Percentiles rank a stretch among this genome's conserved stretches.
These are phyloP conservation scores for Lepiota brunneoincarnata DNA, from an alignment of 768 basidiomycete species.

Conservation along the genomic window DNA sequence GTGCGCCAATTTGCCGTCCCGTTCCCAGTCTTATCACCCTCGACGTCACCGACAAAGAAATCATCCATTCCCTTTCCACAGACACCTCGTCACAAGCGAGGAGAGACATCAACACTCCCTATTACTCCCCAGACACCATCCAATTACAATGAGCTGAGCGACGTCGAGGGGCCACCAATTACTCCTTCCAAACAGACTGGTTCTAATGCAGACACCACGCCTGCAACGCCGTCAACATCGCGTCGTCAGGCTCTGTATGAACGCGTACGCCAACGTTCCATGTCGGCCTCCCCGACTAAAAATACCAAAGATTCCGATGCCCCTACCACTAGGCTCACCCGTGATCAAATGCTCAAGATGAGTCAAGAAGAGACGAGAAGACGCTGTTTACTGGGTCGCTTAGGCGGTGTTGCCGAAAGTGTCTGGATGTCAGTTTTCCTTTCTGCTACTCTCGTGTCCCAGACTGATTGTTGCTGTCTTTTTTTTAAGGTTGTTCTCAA, in stretches of 20 bases:
- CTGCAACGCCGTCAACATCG: slow-evolving; percentile 70
- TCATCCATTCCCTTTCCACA: slow-evolving; percentile 53
- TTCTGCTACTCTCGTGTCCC: background rate
- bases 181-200: slow-evolving; percentile 70
- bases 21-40: slow-evolving; percentile 44
- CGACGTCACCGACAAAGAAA: slow-evolving; percentile 47
- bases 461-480: slow-evolving; percentile 3
- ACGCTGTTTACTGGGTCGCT: slow-evolving; percentile 72
- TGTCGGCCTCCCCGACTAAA: slow-evolving; percentile 68
- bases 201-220: slow-evolving; percentile 48
- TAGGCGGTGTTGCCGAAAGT: slow-evolving; percentile 81
- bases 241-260: slow-evolving; percentile 80
- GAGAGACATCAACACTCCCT: slow-evolving; percentile 34
- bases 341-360: slow-evolving; percentile 67
- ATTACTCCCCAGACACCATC: slow-evolving; percentile 43
- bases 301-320: slow-evolving; percentile 34
- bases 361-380: slow-evolving; percentile 78
- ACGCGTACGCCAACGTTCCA: slow-evolving; percentile 70
- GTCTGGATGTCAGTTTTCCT: slow-evolving; percentile 71
- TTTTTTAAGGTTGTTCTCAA: slow-evolving; percentile 65
- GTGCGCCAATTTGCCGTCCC: slow-evolving; percentile 42
- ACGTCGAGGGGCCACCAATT: slow-evolving; percentile 40
- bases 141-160: slow-evolving; percentile 27
- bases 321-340: slow-evolving; percentile 47
- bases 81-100: slow-evolving; percentile 59